Evolutionary conservation across 2,329 filamentous ascomycete genomes (phyloP).

Genomic region (Scedosporium dehoogii): DNA sequence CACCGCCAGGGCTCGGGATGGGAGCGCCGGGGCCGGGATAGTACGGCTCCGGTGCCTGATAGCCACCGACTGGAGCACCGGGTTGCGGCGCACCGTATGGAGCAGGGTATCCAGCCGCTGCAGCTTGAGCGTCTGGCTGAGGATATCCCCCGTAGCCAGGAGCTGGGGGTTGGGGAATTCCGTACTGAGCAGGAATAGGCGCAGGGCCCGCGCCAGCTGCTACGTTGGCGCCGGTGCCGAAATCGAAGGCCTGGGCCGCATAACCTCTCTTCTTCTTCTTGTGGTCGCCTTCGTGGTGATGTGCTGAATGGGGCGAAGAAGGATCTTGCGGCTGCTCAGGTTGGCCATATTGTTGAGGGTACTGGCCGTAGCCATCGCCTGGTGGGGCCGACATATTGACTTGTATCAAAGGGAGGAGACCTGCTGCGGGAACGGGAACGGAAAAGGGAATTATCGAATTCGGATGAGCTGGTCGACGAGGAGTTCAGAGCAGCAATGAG

Average conservation of each 20-base stretch:
- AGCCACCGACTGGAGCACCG: slow-evolving; percentile 43
- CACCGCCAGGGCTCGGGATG: slow-evolving; percentile 31
- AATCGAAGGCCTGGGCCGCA: slow-evolving; percentile 89
- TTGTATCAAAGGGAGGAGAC: neutral
- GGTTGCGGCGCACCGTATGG: slow-evolving; percentile 34
- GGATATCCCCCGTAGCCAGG: slow-evolving; percentile 52
- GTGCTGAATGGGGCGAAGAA: slow-evolving; percentile 25
- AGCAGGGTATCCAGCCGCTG: slow-evolving; percentile 24
- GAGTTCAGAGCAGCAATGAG: neutral
- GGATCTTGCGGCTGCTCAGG: slow-evolving; percentile 28
- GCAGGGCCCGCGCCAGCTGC: slow-evolving; percentile 35
- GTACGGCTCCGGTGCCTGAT: slow-evolving; percentile 57
- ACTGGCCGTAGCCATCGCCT: slow-evolving; percentile 44
- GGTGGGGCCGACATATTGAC: slow-evolving; percentile 47
- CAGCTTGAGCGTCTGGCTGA: slow-evolving; percentile 34
- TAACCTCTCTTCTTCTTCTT: slow-evolving; percentile 92
- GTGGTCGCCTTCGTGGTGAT: slow-evolving; percentile 31
- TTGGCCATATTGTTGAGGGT: slow-evolving; percentile 32
- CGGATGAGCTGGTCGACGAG: neutral
- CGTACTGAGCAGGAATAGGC: slow-evolving; percentile 42
- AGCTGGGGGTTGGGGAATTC: slow-evolving; percentile 30
- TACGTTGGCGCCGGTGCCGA: slow-evolving; percentile 73
- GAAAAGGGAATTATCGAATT: neutral
- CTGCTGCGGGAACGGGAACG: too few species aligned
- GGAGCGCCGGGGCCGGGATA: slow-evolving; percentile 39